Base-by-base conservation (phyloP, 805 yeast species). In the Phaffomyces opuntiae region DNA sequence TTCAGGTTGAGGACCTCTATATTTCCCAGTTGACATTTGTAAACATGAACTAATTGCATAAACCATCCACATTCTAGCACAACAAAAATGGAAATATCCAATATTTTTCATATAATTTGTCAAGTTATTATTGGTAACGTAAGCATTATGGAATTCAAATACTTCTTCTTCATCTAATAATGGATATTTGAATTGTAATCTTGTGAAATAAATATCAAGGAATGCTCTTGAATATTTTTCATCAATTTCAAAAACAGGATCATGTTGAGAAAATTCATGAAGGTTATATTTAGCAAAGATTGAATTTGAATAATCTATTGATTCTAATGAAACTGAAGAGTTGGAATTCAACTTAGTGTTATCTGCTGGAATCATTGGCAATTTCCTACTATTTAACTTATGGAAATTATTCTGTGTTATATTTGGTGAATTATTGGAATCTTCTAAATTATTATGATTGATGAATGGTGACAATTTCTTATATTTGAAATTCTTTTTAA, bases 101-200 rank as follows among this genome's bases (percentile, higher is more conserved):
- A 64, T 65, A 44, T 69, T 60, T 46, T 67, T 68, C 55, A 66
- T 60, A 46, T 59, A 57, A 24, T 66, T 64, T 11, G 61, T 49
- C 25, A 60, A 48, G 41, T 60, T 60, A 39, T 60, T 58, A 34
- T 63, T 60, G n/a, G 60, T 54, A 37, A 70, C 72, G 48, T 74
- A 78, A 25, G 72, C 71, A 47, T 69, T 69, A 58, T 77, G 78
- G 50, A 78, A 77, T 27, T 65, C 64, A 36, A 71, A 64, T 21
- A 78, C 70, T 44, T 75, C 81, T 31, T 65, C 64, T 55, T 78
- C 81, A 52, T 74, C 75, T 29, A 78, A 57, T 29, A 78, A 50
- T 0, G 83, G 83, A 51, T 77, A 77, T 51, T 77, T 77, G 59
- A 74, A 74, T 52, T 78, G 83, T 35, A 78, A 56, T 42, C 78